Evolutionary conservation across 2,329 filamentous ascomycete species (phyloP).

Genomic region (Verruconis gallopava): DNA sequence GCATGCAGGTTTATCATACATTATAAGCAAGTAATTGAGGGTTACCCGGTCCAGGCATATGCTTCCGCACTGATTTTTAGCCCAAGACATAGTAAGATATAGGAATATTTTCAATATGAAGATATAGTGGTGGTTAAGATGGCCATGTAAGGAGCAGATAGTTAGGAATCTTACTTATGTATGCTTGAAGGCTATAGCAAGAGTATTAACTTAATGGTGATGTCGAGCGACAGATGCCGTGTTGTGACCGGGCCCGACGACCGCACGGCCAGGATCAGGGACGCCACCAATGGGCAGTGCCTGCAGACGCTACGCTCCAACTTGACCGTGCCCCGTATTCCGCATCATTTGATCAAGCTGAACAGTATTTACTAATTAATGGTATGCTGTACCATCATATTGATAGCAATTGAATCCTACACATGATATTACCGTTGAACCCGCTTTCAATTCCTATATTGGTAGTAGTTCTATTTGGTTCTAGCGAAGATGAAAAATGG

Average conservation of each 20-base stretch:
- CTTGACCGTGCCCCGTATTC: too few relatives aligned
- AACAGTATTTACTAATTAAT: too few relatives aligned
- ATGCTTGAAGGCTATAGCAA: constrained; percentile 9
- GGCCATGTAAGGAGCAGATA: constrained; percentile 2
- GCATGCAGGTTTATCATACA: constrained; percentile 20
- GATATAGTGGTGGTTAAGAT: background rate
- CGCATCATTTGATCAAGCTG: too few relatives aligned
- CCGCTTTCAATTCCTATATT: too few relatives aligned
- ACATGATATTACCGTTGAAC: too few relatives aligned
- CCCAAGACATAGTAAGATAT: constrained; percentile 17
- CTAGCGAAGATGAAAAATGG: constrained; percentile 8
- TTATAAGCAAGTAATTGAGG: constrained; percentile 17
- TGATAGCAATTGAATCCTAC: too few relatives aligned
- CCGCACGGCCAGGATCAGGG: constrained; percentile 8
- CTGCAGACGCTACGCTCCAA: constrained; percentile 18
- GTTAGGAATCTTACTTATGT: constrained; percentile 12
- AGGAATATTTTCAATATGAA: constrained; percentile 14
- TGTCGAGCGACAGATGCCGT: constrained; percentile 6
- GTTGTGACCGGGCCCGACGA: constrained; percentile 14
- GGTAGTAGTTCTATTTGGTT: too few relatives aligned
- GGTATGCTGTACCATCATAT: too few relatives aligned
- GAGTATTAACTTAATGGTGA: constrained; percentile 5
- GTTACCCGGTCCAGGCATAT: constrained; percentile 25
- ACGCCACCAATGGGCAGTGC: constrained; percentile 12
- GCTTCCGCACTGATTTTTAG: constrained; percentile 21